Evolutionary conservation across 2,329 filamentous ascomycete genomes (phyloP).

Genomic region (Dactylella cylindrospora): DNA sequence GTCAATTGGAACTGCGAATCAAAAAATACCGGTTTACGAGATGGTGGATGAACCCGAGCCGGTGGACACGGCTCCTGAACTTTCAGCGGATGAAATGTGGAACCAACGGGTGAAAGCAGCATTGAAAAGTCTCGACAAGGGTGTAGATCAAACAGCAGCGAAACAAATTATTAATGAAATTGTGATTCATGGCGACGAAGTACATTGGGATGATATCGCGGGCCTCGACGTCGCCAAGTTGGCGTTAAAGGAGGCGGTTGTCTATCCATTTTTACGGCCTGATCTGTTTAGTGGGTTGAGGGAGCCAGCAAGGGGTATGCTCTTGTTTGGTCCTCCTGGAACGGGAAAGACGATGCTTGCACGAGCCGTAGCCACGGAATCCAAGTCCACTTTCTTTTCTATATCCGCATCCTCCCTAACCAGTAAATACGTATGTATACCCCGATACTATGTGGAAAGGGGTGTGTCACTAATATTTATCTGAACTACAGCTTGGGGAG

Average conservation of each 20-base stretch:
- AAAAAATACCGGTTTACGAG: constrained; percentile 26
- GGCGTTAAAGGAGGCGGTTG: constrained; percentile 89
- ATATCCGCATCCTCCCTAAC: constrained; percentile 93
- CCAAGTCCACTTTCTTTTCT: constrained; percentile 91
- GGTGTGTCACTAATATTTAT: constrained; percentile 1
- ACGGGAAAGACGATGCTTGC: constrained; percentile 99
- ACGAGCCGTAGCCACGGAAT: constrained; percentile 90
- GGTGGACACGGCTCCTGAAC: constrained; percentile 55
- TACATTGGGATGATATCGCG: constrained; percentile 91
- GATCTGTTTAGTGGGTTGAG: constrained; percentile 94
- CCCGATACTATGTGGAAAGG: background rate
- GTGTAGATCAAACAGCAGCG: constrained; percentile 78
- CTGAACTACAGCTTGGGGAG: constrained; percentile 66
- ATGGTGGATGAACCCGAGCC: constrained; percentile 53
- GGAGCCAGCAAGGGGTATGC: constrained; percentile 90
- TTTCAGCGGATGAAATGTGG: constrained; percentile 53
- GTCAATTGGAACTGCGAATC: background rate
- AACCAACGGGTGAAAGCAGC: constrained; percentile 65
- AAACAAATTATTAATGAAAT: constrained; percentile 96
- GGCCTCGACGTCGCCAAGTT: constrained; percentile 87
- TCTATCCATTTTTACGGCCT: constrained; percentile 92
- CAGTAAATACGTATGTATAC: constrained; percentile 69
- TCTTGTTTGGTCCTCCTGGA: constrained; percentile 94
- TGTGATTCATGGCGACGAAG: constrained; percentile 88
- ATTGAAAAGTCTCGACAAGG: constrained; percentile 75